phyloP scores from a whole-genome alignment of 1,139 yeast species.

The Saccharomyces hybrid region DNA sequence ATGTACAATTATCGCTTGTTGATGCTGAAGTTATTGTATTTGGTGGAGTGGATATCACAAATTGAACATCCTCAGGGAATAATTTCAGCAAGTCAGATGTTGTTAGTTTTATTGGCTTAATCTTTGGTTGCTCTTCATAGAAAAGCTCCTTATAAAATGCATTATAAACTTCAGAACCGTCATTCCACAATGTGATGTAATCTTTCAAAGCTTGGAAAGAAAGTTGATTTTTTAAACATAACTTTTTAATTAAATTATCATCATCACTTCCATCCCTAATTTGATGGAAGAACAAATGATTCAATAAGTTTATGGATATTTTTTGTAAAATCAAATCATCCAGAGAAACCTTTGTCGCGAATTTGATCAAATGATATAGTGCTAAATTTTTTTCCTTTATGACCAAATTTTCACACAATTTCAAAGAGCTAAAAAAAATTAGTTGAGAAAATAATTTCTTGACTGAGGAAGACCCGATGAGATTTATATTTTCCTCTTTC shows the following conservation, averaged over 20 bases:
- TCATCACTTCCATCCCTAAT: conserved; percentile 9
- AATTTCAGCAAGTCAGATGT: conserved; percentile 10
- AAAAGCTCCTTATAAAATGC: conserved; percentile 18
- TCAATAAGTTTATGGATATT: conserved; percentile 28
- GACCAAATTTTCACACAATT: conserved; percentile 23
- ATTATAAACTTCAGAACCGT: conserved; percentile 24
- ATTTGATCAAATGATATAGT: conserved; percentile 33
- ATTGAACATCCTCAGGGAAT: conserved; percentile 9
- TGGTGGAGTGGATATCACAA: conserved; percentile 1
- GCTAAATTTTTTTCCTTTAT: conserved; percentile 36
- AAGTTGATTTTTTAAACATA: conserved; percentile 23
- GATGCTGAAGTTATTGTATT: background rate
- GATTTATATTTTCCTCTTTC: background rate
- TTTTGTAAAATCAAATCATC: conserved; percentile 30
- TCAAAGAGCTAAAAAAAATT: conserved; percentile 17
- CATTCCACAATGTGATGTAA: conserved; percentile 31
- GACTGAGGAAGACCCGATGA: background rate
- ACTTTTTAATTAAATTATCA: conserved; percentile 11
- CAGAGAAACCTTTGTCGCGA: conserved; percentile 26
- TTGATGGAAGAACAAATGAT: conserved; percentile 31
- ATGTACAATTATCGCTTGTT: background rate
- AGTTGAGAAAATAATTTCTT: conserved; percentile 4
- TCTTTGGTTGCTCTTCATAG: conserved; percentile 15
- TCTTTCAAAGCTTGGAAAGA: conserved; percentile 23
- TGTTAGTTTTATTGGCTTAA: conserved; percentile 6